A percentile compares a stretch with the other conserved stretches of the same genome.
phyloP scores from a whole-genome alignment of 108 stramenopile species.

The Nitzschia sp. region DNA sequence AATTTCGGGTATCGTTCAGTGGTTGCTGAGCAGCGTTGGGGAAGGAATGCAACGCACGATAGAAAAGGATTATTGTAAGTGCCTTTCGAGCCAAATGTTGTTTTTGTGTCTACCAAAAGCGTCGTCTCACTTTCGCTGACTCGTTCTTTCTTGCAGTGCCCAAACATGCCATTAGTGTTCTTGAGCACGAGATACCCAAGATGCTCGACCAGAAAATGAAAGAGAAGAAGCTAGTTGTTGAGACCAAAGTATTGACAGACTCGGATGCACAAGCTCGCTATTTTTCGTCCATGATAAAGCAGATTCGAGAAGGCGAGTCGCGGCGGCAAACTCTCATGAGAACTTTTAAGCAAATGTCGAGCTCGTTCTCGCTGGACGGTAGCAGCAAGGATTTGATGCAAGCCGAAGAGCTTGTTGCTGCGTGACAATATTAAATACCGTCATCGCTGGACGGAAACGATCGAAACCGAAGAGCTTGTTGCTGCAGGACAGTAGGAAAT shows the following conservation, averaged over 20 bases:
- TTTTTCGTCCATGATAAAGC: constrained; percentile 25
- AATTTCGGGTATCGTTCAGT: constrained; percentile 2
- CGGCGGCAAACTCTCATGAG: neutral
- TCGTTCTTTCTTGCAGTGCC: constrained; percentile 25
- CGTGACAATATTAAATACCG: too few species aligned
- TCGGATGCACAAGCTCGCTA: constrained; percentile 24
- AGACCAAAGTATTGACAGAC: constrained; percentile 19
- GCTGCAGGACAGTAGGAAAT: too few species aligned
- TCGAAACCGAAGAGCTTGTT: too few species aligned
- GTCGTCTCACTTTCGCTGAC: neutral
- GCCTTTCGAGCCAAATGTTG: neutral
- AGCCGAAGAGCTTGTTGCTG: too few species aligned
- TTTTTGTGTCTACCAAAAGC: neutral
- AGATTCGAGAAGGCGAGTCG: constrained; percentile 16
- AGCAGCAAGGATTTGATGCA: too few species aligned
- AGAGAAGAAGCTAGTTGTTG: constrained; percentile 34
- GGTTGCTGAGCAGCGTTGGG: constrained; percentile 2
- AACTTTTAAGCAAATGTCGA: neutral
- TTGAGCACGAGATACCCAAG: constrained; percentile 25
- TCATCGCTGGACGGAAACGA: too few species aligned
- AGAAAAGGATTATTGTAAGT: constrained; percentile 39
- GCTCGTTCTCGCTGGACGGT: too few species aligned
- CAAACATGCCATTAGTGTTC: constrained; percentile 1
- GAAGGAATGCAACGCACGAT: constrained; percentile 6
- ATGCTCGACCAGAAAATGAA: constrained; percentile 18